Evolutionary conservation across 106 monocot genomes (phyloP).

Genomic region (Allium sativum): DNA sequence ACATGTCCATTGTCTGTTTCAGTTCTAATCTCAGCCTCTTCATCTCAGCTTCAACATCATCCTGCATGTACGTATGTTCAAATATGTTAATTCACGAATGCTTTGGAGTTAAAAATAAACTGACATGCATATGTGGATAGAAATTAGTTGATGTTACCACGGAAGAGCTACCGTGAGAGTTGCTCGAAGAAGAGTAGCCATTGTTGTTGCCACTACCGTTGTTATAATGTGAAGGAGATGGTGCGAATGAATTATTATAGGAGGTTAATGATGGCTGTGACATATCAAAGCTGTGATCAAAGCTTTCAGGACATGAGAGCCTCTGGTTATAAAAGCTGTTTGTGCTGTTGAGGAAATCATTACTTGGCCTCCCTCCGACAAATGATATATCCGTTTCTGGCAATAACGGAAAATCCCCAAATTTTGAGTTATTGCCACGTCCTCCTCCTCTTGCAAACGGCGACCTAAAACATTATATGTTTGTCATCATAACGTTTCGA

Average conservation of each 20-base stretch:
- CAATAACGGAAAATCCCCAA: background rate
- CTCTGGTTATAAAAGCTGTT: background rate
- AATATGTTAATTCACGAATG: background rate
- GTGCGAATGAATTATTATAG: no score
- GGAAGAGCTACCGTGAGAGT: no score
- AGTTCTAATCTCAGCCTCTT: constrained; percentile 71
- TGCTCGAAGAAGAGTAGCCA: no score
- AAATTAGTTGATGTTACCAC: no score
- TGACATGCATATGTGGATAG: no score
- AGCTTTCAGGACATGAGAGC: constrained; percentile 2
- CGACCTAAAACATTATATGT: constrained; percentile 18
- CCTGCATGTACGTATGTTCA: background rate
- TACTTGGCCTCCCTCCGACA: constrained; percentile 7
- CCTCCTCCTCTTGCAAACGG: constrained; percentile 31
- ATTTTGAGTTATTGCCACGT: background rate
- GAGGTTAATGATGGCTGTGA: background rate
- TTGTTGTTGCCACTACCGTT: no score
- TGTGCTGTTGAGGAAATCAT: background rate
- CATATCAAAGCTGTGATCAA: constrained; percentile 9
- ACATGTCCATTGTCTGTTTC: constrained; percentile 94
- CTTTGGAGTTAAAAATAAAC: no score
- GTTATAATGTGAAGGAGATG: no score
- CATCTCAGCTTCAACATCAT: constrained; percentile 67
- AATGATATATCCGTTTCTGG: constrained; percentile 5
- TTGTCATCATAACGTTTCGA: no score